phyloP scores from a whole-genome alignment of 345 rosid genomes.

The Tarenaya hassleriana region DNA sequence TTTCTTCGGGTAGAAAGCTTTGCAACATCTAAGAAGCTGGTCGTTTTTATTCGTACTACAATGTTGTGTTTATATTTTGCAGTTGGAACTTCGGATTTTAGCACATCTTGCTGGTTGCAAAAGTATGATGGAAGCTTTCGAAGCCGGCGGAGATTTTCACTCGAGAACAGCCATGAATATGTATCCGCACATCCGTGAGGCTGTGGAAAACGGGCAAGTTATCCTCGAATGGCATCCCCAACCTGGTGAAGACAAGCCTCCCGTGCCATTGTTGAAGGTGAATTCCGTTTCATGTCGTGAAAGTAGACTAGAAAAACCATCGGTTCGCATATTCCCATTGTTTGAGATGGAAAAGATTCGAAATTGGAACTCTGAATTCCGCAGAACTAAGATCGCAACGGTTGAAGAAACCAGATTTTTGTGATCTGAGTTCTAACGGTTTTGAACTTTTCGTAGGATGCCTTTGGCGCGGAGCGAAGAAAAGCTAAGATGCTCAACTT shows the following conservation, averaged over 20 bases:
- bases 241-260: conserved; percentile 91
- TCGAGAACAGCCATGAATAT: conserved; percentile 98
- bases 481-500: conserved; percentile 98
- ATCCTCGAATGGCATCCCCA: conserved; percentile 92
- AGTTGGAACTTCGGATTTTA: conserved; percentile 96
- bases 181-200: conserved; percentile 86
- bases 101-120: conserved; percentile 89
- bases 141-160: conserved; percentile 98
- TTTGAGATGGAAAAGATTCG: not conserved
- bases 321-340: not conserved
- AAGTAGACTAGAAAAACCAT: too few relatives aligned
- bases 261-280: conserved; percentile 91
- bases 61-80: conserved; percentile 22
- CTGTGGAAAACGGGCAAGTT: conserved; percentile 61
- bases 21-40: too few relatives aligned
- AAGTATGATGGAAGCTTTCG: conserved; percentile 96
- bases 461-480: conserved; percentile 77
- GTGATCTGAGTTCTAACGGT: conserved; percentile 9
- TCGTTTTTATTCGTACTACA: too few relatives aligned
- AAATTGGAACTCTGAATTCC: too few relatives aligned
- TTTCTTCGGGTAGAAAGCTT: too few relatives aligned
- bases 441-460: conserved; percentile 46
- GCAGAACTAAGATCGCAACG: not conserved
- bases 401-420: not conserved
- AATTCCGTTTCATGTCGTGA: not conserved